Base-by-base conservation (phyloP, 495 filamentous ascomycete genomes). In the Xylaria grammica region DNA sequence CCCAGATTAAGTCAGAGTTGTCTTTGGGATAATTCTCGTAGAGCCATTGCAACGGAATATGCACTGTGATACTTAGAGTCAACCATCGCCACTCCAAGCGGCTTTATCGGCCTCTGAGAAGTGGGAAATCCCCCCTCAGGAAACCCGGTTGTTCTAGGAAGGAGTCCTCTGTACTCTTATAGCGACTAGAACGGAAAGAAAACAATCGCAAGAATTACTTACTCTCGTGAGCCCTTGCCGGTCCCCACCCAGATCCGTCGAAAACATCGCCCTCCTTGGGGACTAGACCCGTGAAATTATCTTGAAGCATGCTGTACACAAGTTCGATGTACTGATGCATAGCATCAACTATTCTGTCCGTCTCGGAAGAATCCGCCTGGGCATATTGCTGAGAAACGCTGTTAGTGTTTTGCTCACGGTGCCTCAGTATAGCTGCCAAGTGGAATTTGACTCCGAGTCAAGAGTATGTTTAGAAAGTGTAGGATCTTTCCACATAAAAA, bases 21-120 rank as follows among this genome's bases (percentile, higher is more conserved):
- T 75, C 71, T 53, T 65, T 61, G 3, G 72, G 72, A 27, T 75
- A 51, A 6, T 83, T 66, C 62, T 86, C 84, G 60, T 85, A 80
- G 27, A 89, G 74, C 86, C 86, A 88, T 69, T 87, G 72, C 78
- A 84, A 67, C 81, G 73, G 19, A 73, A 77, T 62, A 52, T 63
- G 56, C 42, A 48, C 56, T 59, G n/a, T n/a, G 22, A 26, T 13
- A n/a, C 22, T 0, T 17, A 2, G 17, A 1, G 42, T 59, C 26
- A 59, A 29, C 24, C 0, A 45, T 4, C 17, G 24, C 2, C 1
- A 30, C 26, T 20, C 20, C 17, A 13, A 30, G 15, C 9, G 30
- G n/a, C n/a, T n/a, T n/a, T n/a, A n/a, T n/a, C n/a, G n/a, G n/a
- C n/a, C n/a, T 36, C 32, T 36, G 32, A 36, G 32, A 36, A 36